Conservation (phyloP, 2,329 filamentous ascomycete genomes). For the Elsinoe perseae region DNA sequence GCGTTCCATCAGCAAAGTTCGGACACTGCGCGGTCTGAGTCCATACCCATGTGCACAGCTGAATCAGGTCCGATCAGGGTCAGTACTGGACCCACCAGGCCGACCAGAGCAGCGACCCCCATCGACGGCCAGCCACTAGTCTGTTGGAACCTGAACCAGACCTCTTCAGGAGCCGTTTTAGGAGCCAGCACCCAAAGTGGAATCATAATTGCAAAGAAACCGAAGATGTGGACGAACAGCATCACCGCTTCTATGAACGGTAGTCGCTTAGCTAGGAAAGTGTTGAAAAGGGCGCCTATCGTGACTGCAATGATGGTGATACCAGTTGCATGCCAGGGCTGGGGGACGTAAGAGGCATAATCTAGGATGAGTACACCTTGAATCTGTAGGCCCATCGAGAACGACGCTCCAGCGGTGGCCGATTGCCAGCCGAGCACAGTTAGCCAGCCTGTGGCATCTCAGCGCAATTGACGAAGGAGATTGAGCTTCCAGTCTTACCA, state of each 20-base stretch:
- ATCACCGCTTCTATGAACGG: conserved; percentile 26
- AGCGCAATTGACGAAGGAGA: no score
- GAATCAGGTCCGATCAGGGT: no score
- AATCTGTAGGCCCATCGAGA: no score
- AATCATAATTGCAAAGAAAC: conserved; percentile 28
- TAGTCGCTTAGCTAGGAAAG: conserved; percentile 22
- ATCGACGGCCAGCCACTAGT: conserved; percentile 24
- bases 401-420: no score
- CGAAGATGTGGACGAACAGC: conserved; percentile 25
- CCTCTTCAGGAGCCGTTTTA: conserved; percentile 19
- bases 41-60: not conserved
- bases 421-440: no score
- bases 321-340: no score
- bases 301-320: no score
- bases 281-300: conserved; percentile 24
- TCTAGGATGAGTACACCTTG: no score
- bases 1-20: no score
- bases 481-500: no score
- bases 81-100: not conserved
- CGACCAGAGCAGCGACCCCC: conserved; percentile 20
- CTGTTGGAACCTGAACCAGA: conserved; percentile 24
- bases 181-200: conserved; percentile 28
- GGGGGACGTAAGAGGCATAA: no score
- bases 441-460: no score
- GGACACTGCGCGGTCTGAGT: conserved; percentile 18